phyloP scores from a whole-genome alignment of 129 eudicot genomes.

The Mikania micrantha region DNA sequence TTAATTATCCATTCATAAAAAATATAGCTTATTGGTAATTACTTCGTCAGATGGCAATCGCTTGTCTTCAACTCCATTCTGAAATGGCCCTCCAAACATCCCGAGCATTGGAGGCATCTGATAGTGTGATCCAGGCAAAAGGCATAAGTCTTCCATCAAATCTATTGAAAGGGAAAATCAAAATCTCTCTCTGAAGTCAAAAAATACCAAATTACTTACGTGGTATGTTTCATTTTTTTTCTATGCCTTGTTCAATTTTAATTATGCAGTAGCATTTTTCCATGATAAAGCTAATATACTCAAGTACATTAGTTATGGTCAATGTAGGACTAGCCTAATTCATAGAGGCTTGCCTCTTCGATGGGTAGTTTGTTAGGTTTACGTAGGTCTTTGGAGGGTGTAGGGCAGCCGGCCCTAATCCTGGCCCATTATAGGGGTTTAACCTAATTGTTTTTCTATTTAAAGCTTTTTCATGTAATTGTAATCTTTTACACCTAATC shows the following conservation, averaged over 20 bases:
- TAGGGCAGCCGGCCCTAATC: no score
- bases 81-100: conserved; percentile 91
- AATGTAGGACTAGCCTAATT: no score
- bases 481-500: no score
- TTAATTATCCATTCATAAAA: neutral
- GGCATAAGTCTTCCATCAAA: conserved; percentile 48
- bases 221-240: conserved; percentile 9
- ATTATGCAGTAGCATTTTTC: neutral
- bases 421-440: no score
- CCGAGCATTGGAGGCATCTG: conserved; percentile 61
- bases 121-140: conserved; percentile 25
- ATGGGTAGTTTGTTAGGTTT: no score
- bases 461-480: no score
- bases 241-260: neutral
- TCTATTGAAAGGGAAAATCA: conserved; percentile 32
- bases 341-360: no score
- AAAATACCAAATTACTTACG: neutral
- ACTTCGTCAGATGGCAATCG: conserved; percentile 69
- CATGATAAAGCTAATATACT: neutral
- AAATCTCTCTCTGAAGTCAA: conserved; percentile 31
- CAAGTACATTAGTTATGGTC: neutral
- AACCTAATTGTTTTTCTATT: no score
- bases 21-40: conserved; percentile 5
- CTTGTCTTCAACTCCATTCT: conserved; percentile 82
- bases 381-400: no score